These are phyloP conservation scores for Fusarium bulbicola DNA, from an alignment of 2,329 filamentous ascomycete species.

Conservation along the genomic window DNA sequence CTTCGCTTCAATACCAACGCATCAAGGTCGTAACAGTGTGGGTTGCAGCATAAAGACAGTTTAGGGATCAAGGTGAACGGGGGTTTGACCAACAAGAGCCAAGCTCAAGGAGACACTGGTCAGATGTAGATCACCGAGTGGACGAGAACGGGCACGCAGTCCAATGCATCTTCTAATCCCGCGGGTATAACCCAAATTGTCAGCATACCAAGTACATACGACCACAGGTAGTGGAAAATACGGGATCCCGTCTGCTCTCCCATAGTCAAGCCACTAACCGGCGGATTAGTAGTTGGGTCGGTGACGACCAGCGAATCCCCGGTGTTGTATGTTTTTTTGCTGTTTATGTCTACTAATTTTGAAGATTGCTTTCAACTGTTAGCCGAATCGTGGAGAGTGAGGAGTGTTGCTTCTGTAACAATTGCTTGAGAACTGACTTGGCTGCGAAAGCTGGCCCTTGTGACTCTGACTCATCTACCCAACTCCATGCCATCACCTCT, in stretches of 20 bases:
- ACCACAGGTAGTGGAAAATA: conserved; percentile 24
- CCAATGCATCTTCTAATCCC: background rate
- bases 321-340: conserved; percentile 22
- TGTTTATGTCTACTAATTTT: no score
- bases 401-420: background rate
- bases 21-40: background rate
- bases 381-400: background rate
- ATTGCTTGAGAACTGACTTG: background rate
- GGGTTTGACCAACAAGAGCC: background rate
- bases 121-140: background rate
- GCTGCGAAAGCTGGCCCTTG: background rate
- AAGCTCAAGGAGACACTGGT: background rate
- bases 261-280: conserved; percentile 20
- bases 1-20: background rate
- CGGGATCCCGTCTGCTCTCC: conserved; percentile 23
- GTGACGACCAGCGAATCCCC: conserved; percentile 23
- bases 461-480: background rate
- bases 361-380: background rate
- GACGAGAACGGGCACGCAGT: background rate
- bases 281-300: conserved; percentile 24
- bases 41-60: background rate
- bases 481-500: background rate
- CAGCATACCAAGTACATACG: background rate
- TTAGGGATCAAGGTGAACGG: background rate
- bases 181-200: accelerated